Evolutionary conservation across 2,329 filamentous ascomycete genomes (phyloP).

Genomic region (Colletotrichum chlorophyti): DNA sequence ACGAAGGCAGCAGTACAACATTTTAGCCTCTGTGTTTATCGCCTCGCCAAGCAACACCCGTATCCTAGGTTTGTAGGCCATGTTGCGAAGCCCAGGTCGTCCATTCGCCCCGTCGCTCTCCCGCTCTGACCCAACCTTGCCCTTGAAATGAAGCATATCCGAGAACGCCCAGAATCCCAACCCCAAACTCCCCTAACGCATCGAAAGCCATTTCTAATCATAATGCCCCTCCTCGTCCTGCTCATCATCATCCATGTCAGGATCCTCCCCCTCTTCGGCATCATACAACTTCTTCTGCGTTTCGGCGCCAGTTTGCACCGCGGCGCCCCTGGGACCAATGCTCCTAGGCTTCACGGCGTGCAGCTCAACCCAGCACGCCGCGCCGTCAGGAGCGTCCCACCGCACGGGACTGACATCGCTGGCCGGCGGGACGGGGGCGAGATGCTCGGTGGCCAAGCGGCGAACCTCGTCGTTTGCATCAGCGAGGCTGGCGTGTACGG

Average conservation of each 20-base stretch:
- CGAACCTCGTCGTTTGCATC: constrained; percentile 44
- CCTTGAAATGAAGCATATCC: too few species aligned
- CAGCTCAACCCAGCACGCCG: constrained; percentile 45
- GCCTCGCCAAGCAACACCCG: neutral
- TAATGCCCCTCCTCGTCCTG: constrained; percentile 27
- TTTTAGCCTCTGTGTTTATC: neutral
- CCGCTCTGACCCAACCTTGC: too few species aligned
- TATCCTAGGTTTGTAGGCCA: too few species aligned
- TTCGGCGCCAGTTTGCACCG: constrained; percentile 9
- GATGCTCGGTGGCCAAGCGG: constrained; percentile 35
- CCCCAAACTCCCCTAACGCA: too few species aligned
- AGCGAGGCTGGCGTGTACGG: constrained; percentile 40
- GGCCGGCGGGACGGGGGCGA: neutral
- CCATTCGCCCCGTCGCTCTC: too few species aligned
- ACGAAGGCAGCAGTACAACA: too few species aligned
- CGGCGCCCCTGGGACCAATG: constrained; percentile 16
- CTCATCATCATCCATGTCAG: constrained; percentile 37
- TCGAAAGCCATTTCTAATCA: neutral
- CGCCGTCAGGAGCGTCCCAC: constrained; percentile 44
- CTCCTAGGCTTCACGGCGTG: constrained; percentile 37
- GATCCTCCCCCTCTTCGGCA: constrained; percentile 42
- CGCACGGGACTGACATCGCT: constrained; percentile 37
- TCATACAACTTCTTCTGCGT: constrained; percentile 39
- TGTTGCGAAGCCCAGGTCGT: too few species aligned
- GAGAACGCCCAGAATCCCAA: too few species aligned